Conservation (phyloP, 345 rosid species). For the Lumnitzera littorea region DNA sequence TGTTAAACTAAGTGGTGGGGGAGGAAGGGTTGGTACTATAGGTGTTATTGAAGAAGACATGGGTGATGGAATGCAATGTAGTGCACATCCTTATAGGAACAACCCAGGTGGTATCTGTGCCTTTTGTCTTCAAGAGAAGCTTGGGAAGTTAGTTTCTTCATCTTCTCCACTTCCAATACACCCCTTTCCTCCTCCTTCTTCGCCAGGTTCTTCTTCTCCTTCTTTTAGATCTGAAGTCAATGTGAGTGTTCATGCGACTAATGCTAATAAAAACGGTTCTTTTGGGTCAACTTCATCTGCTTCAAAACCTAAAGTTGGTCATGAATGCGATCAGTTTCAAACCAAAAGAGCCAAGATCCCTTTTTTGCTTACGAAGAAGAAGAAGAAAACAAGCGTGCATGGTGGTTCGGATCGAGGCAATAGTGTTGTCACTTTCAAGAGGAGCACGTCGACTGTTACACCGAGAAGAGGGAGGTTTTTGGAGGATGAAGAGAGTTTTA, state of each 20-base stretch:
- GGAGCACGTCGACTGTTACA: slow-evolving; percentile 73
- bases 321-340: slow-evolving; percentile 18
- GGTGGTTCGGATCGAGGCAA: slow-evolving; percentile 25
- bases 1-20: slow-evolving; percentile 7
- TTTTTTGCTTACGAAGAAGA: slow-evolving; percentile 64
- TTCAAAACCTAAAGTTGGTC: too few relatives aligned
- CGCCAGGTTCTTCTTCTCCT: slow-evolving; percentile 50
- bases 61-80: slow-evolving; percentile 83
- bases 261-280: slow-evolving; percentile 9
- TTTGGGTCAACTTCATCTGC: slow-evolving; percentile 17
- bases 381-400: slow-evolving; percentile 40
- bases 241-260: slow-evolving; percentile 2
- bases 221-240: slow-evolving; percentile 77
- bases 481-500: slow-evolving; percentile 37
- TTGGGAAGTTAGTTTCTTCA: slow-evolving; percentile 92
- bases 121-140: slow-evolving; percentile 94
- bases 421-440: slow-evolving; percentile 43
- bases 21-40: slow-evolving; percentile 12
- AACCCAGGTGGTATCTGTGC: slow-evolving; percentile 99
- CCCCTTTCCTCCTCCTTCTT: slow-evolving; percentile 36
- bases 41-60: slow-evolving; percentile 53
- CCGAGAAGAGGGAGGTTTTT: slow-evolving; percentile 35
- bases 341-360: slow-evolving; percentile 31
- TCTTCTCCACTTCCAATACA: slow-evolving; percentile 50
- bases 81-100: slow-evolving; percentile 61